Base-by-base conservation (phyloP, 805 yeast species). In the Schizosaccharomyces lindneri region DNA sequence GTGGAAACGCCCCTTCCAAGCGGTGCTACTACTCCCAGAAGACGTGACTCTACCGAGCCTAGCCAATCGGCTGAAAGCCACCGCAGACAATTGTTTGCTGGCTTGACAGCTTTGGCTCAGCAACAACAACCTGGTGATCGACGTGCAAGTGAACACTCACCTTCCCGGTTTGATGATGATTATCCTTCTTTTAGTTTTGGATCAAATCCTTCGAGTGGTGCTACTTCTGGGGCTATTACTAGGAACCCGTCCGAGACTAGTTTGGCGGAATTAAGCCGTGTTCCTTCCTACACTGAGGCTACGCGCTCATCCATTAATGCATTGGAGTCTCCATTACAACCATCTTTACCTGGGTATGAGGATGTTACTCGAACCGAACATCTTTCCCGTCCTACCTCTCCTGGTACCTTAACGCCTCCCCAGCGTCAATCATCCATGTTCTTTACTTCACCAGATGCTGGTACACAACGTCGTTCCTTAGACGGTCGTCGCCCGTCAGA, bases 11-110 rank as follows among this genome's bases (percentile, higher is more conserved):
- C 77, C 9, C 61, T 67, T 27, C 68, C 68, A n/a, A 67, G 72
- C 63, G 76, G 74, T 2, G 67, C 71, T 1, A 67, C 70, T 39
- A 75, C 76, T 1, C 76, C 76, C 65, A 69, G 72, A 15, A 63
- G 74, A 39, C 65, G 74, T 7, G 68, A 67, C 62, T 71, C 74
- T n/a, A 62, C 65, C 24, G 71, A 70, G 36, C 65, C 65, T 41
- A 51, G 62, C 11, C 64, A 65, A 0, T 61, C 57, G 9, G 62
- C 70, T 41, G 73, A 70, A 1, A 55, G 63, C 4, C 73, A 72
- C 63, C 68, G 72, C 21, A 71, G 73, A 2, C 75, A 72, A 65
- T 67, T 74, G 24, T 67, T 72, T 9, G 73, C 74, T 1, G 73
- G 75, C 1, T 66, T 74, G 31, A 67, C 72, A 4, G 74, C 73